phyloP scores from a whole-genome alignment of 305 asterid genomes.

The Fraxinus baroniana region DNA sequence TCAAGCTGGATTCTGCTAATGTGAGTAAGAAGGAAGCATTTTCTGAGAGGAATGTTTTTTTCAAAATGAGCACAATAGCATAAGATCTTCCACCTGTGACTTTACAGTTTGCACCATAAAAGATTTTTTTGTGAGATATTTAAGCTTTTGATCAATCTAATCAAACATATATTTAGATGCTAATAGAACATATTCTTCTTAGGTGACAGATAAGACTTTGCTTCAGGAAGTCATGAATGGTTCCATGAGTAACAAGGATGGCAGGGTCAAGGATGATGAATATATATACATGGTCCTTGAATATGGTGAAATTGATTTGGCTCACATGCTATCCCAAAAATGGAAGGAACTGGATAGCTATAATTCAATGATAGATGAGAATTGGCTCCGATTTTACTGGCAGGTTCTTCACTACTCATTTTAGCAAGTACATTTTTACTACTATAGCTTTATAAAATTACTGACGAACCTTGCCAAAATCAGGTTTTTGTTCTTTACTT shows the following conservation, averaged over 20 bases:
- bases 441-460: slow-evolving; percentile 14
- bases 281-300: slow-evolving; percentile 93
- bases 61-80: not conserved
- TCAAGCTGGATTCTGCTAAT: not conserved
- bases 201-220: slow-evolving; percentile 92
- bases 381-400: slow-evolving; percentile 99
- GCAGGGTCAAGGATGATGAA: slow-evolving; percentile 82
- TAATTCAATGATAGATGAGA: slow-evolving; percentile 69
- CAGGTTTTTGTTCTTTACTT: not conserved
- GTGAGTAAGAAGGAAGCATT: not conserved
- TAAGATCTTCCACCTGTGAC: not conserved
- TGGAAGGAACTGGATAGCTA: slow-evolving; percentile 81
- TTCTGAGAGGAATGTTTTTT: not conserved
- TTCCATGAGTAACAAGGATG: slow-evolving; percentile 70
- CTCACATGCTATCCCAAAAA: slow-evolving; percentile 95
- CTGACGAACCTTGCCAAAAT: slow-evolving; percentile 1
- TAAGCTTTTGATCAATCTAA: not conserved
- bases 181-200: slow-evolving; percentile 32
- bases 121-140: not conserved
- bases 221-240: slow-evolving; percentile 83
- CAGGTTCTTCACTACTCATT: slow-evolving; percentile 54
- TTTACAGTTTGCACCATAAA: not conserved
- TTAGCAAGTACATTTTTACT: slow-evolving; percentile 18
- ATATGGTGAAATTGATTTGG: slow-evolving; percentile 97
- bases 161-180: slow-evolving; percentile 14